Evolutionary conservation across 2,329 filamentous ascomycete species (phyloP).

Genomic region (Cercospora sesami): DNA sequence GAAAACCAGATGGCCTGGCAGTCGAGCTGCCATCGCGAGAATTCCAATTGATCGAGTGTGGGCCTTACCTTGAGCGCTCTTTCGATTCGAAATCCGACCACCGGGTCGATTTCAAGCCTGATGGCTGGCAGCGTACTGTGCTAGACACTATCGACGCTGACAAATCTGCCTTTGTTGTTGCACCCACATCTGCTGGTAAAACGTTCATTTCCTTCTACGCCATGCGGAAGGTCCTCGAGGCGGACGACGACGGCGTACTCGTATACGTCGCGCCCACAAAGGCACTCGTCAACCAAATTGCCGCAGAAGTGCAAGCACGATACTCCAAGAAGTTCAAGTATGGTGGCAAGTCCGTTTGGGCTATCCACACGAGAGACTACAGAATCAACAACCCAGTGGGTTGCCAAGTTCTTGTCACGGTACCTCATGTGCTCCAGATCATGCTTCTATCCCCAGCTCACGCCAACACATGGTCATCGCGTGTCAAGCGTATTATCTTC

Average conservation of each 20-base stretch:
- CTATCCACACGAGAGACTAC: conserved; percentile 74
- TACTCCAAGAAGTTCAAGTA: conserved; percentile 67
- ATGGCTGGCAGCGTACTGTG: conserved; percentile 74
- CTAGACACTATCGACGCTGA: conserved; percentile 71
- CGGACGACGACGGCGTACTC: conserved; percentile 67
- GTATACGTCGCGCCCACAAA: conserved; percentile 82
- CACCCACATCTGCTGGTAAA: conserved; percentile 76
- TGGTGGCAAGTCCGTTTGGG: conserved; percentile 69
- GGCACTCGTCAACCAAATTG: conserved; percentile 79
- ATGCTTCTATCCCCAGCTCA: conserved; percentile 70
- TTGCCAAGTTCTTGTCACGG: conserved; percentile 75
- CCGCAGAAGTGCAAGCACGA: conserved; percentile 72
- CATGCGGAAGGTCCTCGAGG: conserved; percentile 72
- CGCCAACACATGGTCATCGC: conserved; percentile 64
- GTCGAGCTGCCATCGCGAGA: conserved; percentile 49
- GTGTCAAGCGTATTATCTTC: conserved; percentile 75
- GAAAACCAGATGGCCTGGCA: conserved; percentile 34
- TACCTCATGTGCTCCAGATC: conserved; percentile 76
- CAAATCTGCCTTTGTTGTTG: conserved; percentile 71
- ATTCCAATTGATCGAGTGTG: conserved; percentile 68
- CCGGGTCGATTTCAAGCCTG: conserved; percentile 71
- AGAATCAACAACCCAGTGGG: conserved; percentile 70
- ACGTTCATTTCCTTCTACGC: conserved; percentile 84
- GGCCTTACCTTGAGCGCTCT: conserved; percentile 72
- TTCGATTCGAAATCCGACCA: conserved; percentile 67